phyloP scores from a whole-genome alignment of 163 green algal genomes.

The Prototheca wickerhamii region DNA sequence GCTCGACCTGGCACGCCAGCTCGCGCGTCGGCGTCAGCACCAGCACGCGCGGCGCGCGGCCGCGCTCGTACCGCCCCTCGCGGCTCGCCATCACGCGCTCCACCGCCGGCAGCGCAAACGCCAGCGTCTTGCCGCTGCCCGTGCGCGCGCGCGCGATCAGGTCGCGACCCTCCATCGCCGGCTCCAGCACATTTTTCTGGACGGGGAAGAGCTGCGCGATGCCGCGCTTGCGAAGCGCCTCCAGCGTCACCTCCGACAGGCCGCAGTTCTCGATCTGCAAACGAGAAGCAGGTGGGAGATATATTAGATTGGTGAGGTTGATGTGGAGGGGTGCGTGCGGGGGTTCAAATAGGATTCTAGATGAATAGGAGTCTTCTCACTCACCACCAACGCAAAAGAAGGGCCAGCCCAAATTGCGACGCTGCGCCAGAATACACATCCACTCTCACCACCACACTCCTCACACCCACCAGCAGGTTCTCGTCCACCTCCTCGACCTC shows the following conservation, averaged over 20 bases:
- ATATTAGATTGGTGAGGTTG: background rate
- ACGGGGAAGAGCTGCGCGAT: constrained; percentile 72
- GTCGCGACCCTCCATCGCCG: constrained; percentile 69
- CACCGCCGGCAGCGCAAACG: constrained; percentile 94
- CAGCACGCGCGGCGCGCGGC: constrained; percentile 55
- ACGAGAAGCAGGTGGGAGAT: background rate
- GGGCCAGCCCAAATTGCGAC: background rate
- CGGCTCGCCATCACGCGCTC: constrained; percentile 61
- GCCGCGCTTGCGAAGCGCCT: constrained; percentile 34
- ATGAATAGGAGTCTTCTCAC: background rate
- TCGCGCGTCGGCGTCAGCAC: constrained; percentile 93
- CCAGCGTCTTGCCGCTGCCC: constrained; percentile 94
- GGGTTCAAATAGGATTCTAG: background rate
- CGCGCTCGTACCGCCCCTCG: background rate
- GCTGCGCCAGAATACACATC: background rate
- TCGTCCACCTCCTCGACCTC: constrained; percentile 34
- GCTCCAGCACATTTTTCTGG: constrained; percentile 73
- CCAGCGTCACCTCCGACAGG: constrained; percentile 36
- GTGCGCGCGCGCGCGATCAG: constrained; percentile 91
- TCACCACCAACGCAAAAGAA: background rate
- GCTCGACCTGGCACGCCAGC: constrained; percentile 78
- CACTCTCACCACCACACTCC: background rate
- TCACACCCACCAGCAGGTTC: constrained; percentile 23
- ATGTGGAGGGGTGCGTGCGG: background rate
- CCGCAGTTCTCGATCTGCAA: constrained; percentile 42